A percentile compares a stretch with the other conserved stretches of the same genome.
Conservation (phyloP, 2,329 filamentous ascomycete genomes). For the Penicillium sp. region DNA sequence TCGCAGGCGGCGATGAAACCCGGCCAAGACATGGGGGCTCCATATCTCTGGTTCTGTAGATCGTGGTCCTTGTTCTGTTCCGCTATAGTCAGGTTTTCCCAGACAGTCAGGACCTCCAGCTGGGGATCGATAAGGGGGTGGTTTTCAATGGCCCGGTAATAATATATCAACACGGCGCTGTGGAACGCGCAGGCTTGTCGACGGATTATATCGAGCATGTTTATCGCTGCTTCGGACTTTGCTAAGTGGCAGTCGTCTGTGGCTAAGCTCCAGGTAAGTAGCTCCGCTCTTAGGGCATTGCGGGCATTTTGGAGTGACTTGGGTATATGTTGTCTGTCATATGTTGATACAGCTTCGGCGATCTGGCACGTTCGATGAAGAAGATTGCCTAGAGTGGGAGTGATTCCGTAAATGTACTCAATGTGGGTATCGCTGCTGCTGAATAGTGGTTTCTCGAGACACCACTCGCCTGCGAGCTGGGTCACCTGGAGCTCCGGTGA, state of each 20-base stretch:
- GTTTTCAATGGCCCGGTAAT: constrained; percentile 14
- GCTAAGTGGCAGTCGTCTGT: constrained; percentile 4
- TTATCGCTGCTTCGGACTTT: not conserved
- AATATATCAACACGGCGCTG: constrained; percentile 15
- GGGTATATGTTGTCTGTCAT: not conserved
- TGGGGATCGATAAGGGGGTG: constrained; percentile 4
- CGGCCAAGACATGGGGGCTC: constrained; percentile 25
- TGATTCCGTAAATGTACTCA: constrained; percentile 23
- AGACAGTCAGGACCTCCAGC: constrained; percentile 5
- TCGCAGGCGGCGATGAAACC: constrained; percentile 25
- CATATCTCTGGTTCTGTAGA: constrained; percentile 9
- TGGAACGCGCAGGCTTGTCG: constrained; percentile 19
- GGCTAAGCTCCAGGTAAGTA: constrained; percentile 3
- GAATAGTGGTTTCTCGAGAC: constrained; percentile 2
- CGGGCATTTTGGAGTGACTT: not conserved
- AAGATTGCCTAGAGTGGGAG: constrained; percentile 17
- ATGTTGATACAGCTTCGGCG: constrained; percentile 3
- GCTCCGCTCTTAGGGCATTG: not conserved
- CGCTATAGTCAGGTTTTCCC: constrained; percentile 13
- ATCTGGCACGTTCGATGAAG: constrained; percentile 17
- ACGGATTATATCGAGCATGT: constrained; percentile 11
- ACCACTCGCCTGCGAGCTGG: not conserved
- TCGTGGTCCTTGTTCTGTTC: constrained; percentile 18
- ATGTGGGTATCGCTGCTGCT: constrained; percentile 6
- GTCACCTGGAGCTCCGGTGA: constrained; percentile 9